Evolutionary conservation across 2,329 filamentous ascomycete species (phyloP).

Genomic region (Cercospora janseana): DNA sequence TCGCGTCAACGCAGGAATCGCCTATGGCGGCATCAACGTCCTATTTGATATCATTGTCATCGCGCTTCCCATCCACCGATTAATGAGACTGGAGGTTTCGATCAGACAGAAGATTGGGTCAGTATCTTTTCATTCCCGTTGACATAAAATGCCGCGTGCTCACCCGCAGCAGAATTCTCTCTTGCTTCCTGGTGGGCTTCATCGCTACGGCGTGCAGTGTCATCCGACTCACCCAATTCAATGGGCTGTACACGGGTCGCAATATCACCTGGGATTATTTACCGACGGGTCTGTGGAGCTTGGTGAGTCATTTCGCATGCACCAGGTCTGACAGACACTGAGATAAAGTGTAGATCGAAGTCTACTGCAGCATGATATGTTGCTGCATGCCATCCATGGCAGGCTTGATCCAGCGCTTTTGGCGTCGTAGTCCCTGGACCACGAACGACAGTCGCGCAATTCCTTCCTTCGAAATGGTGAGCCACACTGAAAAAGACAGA

Average conservation of each 20-base stretch:
- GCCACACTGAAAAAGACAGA: constrained; percentile 2
- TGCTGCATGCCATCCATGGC: constrained; percentile 23
- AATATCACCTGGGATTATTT: constrained; percentile 19
- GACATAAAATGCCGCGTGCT: neutral
- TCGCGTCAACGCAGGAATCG: constrained; percentile 13
- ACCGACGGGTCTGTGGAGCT: constrained; percentile 9
- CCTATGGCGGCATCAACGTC: constrained; percentile 16
- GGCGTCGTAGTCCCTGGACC: constrained; percentile 1
- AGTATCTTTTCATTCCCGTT: neutral
- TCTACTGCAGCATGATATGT: constrained; percentile 24
- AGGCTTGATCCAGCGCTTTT: constrained; percentile 17
- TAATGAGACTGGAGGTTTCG: constrained; percentile 18
- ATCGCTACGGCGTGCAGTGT: constrained; percentile 20
- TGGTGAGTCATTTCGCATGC: too few relatives aligned
- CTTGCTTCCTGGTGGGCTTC: constrained; percentile 22
- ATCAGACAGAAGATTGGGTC: constrained; percentile 19
- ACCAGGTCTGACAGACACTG: too few relatives aligned
- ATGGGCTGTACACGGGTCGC: constrained; percentile 8
- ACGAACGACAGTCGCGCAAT: neutral
- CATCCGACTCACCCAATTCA: constrained; percentile 14
- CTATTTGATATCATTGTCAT: constrained; percentile 19
- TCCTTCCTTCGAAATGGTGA: constrained; percentile 9
- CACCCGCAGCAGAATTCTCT: constrained; percentile 6
- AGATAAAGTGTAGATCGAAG: too few relatives aligned
- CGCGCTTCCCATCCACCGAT: constrained; percentile 14